These are phyloP conservation scores for Naumovozyma castellii DNA, from an alignment of 805 yeast species.

Conservation along the genomic window DNA sequence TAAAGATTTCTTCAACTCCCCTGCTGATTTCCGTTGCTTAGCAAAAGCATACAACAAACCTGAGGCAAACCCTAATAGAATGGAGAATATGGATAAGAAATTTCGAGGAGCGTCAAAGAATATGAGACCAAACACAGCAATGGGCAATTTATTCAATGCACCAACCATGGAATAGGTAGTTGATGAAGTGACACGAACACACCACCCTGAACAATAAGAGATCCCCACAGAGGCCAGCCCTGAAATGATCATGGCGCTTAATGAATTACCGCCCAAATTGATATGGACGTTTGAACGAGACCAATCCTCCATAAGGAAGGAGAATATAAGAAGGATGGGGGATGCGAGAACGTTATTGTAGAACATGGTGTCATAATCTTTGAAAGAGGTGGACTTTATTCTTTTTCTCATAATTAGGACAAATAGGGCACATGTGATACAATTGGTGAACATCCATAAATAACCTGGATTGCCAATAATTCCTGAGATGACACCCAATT, in stretches of 20 bases:
- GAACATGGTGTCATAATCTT: constrained; percentile 91
- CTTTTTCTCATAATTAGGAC: constrained; percentile 90
- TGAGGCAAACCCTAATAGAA: constrained; percentile 79
- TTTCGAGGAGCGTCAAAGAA: constrained; percentile 89
- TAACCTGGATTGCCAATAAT: constrained; percentile 56
- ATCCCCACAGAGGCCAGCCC: constrained; percentile 89
- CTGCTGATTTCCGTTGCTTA: constrained; percentile 60
- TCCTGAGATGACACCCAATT: constrained; percentile 27
- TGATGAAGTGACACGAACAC: constrained; percentile 92
- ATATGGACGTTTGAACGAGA: constrained; percentile 55
- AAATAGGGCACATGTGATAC: constrained; percentile 81
- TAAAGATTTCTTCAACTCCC: too few relatives aligned
- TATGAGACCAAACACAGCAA: constrained; percentile 81
- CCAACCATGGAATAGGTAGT: constrained; percentile 98
- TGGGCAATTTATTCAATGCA: constrained; percentile 91
- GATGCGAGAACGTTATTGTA: constrained; percentile 87
- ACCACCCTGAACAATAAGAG: constrained; percentile 96
- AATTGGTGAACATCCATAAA: constrained; percentile 89
- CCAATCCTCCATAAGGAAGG: constrained; percentile 83
- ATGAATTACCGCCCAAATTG: constrained; percentile 64
- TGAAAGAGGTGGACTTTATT: constrained; percentile 86
- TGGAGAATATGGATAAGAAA: constrained; percentile 77
- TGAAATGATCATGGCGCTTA: constrained; percentile 71
- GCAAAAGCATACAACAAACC: constrained; percentile 90
- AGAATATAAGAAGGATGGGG: constrained; percentile 67